These are phyloP conservation scores for Castanea mollissima DNA, from an alignment of 306 rosid genomes.

Conservation along the genomic window DNA sequence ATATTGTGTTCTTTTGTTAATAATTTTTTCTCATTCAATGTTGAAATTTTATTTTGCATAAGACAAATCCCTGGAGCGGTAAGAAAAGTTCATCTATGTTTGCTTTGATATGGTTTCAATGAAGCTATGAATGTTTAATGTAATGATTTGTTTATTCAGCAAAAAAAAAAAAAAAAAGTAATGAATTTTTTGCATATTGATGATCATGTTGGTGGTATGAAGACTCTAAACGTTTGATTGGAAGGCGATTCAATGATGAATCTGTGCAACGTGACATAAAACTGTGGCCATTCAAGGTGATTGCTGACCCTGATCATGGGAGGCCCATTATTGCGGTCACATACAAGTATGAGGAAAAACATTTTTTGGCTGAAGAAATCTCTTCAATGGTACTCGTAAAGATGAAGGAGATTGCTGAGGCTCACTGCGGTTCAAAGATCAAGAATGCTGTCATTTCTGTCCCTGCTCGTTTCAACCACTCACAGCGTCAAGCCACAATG, in stretches of 20 bases:
- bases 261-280: conserved; percentile 38
- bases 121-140: too few relatives aligned
- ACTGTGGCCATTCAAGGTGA: conserved; percentile 44
- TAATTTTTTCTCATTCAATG: too few relatives aligned
- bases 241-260: conserved; percentile 34
- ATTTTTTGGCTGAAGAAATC: conserved; percentile 41
- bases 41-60: too few relatives aligned
- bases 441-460: conserved; percentile 44
- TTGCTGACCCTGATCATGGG: conserved; percentile 31
- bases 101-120: too few relatives aligned
- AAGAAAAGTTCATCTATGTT: too few relatives aligned
- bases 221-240: conserved; percentile 47
- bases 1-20: too few relatives aligned
- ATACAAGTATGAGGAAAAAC: conserved; percentile 37
- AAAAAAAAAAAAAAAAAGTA: too few relatives aligned
- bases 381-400: conserved; percentile 37
- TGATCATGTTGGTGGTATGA: too few relatives aligned
- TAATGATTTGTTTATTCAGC: too few relatives aligned
- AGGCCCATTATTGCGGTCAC: conserved; percentile 38
- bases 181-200: too few relatives aligned
- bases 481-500: conserved; percentile 41
- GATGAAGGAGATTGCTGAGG: conserved; percentile 46
- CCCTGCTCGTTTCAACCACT: conserved; percentile 41
- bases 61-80: too few relatives aligned
- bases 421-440: conserved; percentile 24